Conservation (phyloP, 768 basidiomycete species). For the Polyporus arcularius region DNA sequence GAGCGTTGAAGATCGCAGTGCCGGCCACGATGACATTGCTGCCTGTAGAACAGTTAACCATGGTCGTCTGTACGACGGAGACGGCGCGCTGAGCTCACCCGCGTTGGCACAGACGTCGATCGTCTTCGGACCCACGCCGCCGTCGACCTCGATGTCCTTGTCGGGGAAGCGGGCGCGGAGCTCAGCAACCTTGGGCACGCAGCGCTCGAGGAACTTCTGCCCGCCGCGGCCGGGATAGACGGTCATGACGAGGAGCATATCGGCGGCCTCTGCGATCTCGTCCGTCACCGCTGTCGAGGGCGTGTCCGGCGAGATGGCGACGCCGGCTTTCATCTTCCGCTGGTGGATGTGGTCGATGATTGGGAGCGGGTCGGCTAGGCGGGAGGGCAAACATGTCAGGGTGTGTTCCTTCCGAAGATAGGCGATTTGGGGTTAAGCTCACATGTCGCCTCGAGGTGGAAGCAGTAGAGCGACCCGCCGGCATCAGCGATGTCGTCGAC, state of each 20-base stretch:
- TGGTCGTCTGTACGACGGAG: neutral
- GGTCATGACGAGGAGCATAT: slow-evolving; percentile 98
- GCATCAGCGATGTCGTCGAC: slow-evolving; percentile 94
- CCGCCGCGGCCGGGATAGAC: slow-evolving; percentile 95
- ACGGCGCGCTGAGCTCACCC: slow-evolving; percentile 43
- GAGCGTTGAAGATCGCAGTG: slow-evolving; percentile 87
- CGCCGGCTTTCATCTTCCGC: slow-evolving; percentile 90
- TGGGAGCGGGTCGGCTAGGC: slow-evolving; percentile 64
- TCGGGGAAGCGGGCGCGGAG: slow-evolving; percentile 87
- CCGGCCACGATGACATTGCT: slow-evolving; percentile 99
- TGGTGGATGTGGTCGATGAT: slow-evolving; percentile 81
- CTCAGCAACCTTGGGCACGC: slow-evolving; percentile 90
- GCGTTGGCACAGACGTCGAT: slow-evolving; percentile 87
- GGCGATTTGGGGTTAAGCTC: slow-evolving; percentile 25
- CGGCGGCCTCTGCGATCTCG: slow-evolving; percentile 76
- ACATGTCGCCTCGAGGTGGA: slow-evolving; percentile 95
- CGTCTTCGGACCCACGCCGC: slow-evolving; percentile 93
- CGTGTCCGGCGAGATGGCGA: slow-evolving; percentile 96
- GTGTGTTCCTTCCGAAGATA: neutral
- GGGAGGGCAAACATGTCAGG: neutral
- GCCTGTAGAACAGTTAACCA: slow-evolving; percentile 45
- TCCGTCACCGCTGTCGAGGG: slow-evolving; percentile 87
- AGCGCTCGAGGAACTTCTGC: slow-evolving; percentile 93
- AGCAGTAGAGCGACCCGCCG: slow-evolving; percentile 93
- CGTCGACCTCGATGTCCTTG: slow-evolving; percentile 98